phyloP scores from a whole-genome alignment of 2,329 filamentous ascomycete species.

The Domatiomyces catenatus region DNA sequence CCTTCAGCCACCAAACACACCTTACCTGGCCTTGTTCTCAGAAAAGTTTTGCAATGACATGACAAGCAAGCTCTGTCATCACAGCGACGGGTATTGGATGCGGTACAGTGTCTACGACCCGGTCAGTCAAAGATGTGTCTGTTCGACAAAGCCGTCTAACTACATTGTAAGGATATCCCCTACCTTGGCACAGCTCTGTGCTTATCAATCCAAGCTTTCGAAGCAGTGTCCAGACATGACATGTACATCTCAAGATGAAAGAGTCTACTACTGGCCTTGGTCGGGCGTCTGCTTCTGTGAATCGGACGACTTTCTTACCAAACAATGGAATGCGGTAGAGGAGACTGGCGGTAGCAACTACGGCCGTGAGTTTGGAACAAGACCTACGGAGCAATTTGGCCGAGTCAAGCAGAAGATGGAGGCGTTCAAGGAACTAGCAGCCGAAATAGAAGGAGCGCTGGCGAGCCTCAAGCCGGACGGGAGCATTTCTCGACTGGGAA shows the following conservation, averaged over 20 bases:
- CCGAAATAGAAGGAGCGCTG: not conserved
- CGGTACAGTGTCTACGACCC: not conserved
- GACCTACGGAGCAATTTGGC: not conserved
- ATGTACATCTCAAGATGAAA: not conserved
- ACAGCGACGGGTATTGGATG: not conserved
- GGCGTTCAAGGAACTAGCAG: not conserved
- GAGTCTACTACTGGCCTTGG: not conserved
- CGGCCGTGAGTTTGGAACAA: not conserved
- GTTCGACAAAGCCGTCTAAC: not conserved
- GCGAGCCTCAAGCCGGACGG: not conserved
- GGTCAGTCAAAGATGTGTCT: not conserved
- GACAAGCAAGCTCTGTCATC: not conserved
- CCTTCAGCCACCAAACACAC: not conserved
- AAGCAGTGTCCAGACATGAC: not conserved
- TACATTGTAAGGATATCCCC: not conserved
- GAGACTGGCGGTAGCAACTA: not conserved
- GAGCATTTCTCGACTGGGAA: not conserved
- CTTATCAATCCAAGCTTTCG: not conserved
- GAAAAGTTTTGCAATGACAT: not conserved
- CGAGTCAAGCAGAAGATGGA: not conserved
- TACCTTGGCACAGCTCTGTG: not conserved
- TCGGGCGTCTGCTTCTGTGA: not conserved
- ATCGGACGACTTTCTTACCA: not conserved
- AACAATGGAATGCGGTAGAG: not conserved
- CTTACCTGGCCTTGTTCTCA: not conserved